Conservation (phyloP, 1,284 basidiomycete species). For the Ustilago trichophora region DNA sequence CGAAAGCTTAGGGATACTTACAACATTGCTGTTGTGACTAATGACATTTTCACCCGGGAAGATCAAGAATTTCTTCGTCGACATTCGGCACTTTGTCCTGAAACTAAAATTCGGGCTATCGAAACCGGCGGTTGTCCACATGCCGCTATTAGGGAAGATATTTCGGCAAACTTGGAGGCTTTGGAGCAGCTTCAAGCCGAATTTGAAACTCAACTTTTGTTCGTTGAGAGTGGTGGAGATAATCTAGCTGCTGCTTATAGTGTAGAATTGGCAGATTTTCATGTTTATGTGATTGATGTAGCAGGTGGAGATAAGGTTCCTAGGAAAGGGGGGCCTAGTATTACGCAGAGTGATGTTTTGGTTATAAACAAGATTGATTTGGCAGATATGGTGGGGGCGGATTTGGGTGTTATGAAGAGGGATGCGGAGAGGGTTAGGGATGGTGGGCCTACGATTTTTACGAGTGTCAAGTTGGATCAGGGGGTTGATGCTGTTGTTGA, state of each 20-base stretch:
- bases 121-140: constrained; percentile 76
- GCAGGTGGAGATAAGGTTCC: constrained; percentile 97
- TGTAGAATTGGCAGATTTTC: constrained; percentile 94
- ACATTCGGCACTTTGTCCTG: constrained; percentile 82
- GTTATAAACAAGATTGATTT: constrained; percentile 81
- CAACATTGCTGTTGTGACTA: constrained; percentile 79
- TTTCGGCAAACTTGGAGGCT: constrained; percentile 93
- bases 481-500: constrained; percentile 85
- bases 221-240: constrained; percentile 95
- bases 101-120: constrained; percentile 87
- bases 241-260: constrained; percentile 95
- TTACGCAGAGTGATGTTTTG: constrained; percentile 83
- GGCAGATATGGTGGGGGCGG: constrained; percentile 90
- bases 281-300: constrained; percentile 72
- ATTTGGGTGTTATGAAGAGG: constrained; percentile 91
- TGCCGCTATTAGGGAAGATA: constrained; percentile 78
- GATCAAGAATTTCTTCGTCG: constrained; percentile 97
- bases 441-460: constrained; percentile 90
- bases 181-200: constrained; percentile 95
- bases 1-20: constrained; percentile 80
- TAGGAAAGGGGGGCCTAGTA: constrained; percentile 92
- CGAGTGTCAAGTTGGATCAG: constrained; percentile 80
- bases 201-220: constrained; percentile 70
- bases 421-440: constrained; percentile 94
- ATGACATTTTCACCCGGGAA: constrained; percentile 74